Evolutionary conservation across 495 filamentous ascomycete genomes (phyloP).

Genomic region (Usnea hakonensis): DNA sequence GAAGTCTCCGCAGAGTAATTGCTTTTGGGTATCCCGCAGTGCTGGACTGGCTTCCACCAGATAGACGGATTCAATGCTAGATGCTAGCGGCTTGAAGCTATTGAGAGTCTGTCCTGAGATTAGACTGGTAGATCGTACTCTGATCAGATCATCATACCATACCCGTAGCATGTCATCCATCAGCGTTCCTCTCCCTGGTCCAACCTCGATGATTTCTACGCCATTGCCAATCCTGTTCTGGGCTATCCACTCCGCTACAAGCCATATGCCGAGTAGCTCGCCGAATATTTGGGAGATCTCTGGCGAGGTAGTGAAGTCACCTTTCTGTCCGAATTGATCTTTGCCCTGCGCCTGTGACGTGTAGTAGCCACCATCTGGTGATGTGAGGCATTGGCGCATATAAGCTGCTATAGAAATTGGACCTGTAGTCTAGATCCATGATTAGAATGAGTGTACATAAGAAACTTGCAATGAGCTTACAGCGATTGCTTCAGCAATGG

Average conservation of each 20-base stretch:
- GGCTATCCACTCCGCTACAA: conserved; percentile 90
- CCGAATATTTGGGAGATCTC: conserved; percentile 98
- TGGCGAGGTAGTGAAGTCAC: conserved; percentile 93
- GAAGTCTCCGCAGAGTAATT: conserved; percentile 71
- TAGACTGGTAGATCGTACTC: neutral
- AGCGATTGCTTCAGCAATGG: conserved; percentile 72
- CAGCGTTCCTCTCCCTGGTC: conserved; percentile 87
- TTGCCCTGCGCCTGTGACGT: conserved; percentile 48
- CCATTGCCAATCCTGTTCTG: conserved; percentile 65
- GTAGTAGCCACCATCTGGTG: conserved; percentile 89
- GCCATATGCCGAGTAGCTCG: conserved; percentile 88
- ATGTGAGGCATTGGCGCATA: conserved; percentile 97
- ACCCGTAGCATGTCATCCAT: conserved; percentile 96
- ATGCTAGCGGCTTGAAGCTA: conserved; percentile 69
- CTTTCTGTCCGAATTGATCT: conserved; percentile 82
- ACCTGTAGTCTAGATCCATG: conserved; percentile 56
- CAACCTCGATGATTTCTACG: conserved; percentile 85
- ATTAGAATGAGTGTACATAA: conserved; percentile 13
- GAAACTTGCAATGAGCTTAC: conserved; percentile 38
- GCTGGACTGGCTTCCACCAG: conserved; percentile 81
- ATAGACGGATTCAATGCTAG: conserved; percentile 75
- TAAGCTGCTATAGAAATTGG: conserved; percentile 86
- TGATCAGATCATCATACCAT: conserved; percentile 17
- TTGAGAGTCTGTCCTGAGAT: conserved; percentile 59
- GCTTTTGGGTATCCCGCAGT: conserved; percentile 67